phyloP scores from a whole-genome alignment of 2,329 filamentous ascomycete species.

The Ploettnerulaceae sp. region DNA sequence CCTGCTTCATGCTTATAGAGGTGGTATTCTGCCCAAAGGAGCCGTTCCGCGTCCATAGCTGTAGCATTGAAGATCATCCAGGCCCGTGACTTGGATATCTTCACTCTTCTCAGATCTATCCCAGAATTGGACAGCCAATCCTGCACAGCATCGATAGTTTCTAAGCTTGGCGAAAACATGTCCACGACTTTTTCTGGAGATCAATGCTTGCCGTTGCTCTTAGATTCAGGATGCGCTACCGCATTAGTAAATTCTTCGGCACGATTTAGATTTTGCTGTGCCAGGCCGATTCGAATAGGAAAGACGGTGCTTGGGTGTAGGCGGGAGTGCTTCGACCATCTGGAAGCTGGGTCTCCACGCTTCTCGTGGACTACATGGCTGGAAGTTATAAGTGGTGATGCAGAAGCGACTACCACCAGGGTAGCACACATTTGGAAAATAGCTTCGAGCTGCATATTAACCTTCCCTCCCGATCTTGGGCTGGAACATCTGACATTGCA shows the following conservation, averaged over 20 bases:
- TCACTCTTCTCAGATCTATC: constrained; percentile 43
- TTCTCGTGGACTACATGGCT: constrained; percentile 29
- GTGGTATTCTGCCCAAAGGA: constrained; percentile 49
- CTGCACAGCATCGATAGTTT: constrained; percentile 46
- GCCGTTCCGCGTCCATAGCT: constrained; percentile 41
- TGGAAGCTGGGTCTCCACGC: constrained; percentile 18
- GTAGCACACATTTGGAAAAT: constrained; percentile 26
- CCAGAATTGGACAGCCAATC: constrained; percentile 51
- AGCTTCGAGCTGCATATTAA: constrained; percentile 23
- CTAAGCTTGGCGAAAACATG: constrained; percentile 39
- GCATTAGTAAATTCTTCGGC: constrained; percentile 41
- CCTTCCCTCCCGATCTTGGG: constrained; percentile 21
- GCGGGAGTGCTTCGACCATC: constrained; percentile 23
- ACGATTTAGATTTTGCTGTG: constrained; percentile 43
- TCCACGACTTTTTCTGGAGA: constrained; percentile 39
- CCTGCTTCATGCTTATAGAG: constrained; percentile 51
- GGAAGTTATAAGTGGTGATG: constrained; percentile 22
- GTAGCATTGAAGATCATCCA: constrained; percentile 35
- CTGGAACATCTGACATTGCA: constrained; percentile 21
- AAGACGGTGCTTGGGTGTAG: constrained; percentile 23
- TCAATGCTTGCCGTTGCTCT: constrained; percentile 46
- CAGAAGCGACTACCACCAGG: constrained; percentile 28
- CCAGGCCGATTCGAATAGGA: constrained; percentile 38
- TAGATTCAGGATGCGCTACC: constrained; percentile 42
- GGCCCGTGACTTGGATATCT: constrained; percentile 37